phyloP scores from a whole-genome alignment of 768 basidiomycete species.

The Leccinum subgranulosum region DNA sequence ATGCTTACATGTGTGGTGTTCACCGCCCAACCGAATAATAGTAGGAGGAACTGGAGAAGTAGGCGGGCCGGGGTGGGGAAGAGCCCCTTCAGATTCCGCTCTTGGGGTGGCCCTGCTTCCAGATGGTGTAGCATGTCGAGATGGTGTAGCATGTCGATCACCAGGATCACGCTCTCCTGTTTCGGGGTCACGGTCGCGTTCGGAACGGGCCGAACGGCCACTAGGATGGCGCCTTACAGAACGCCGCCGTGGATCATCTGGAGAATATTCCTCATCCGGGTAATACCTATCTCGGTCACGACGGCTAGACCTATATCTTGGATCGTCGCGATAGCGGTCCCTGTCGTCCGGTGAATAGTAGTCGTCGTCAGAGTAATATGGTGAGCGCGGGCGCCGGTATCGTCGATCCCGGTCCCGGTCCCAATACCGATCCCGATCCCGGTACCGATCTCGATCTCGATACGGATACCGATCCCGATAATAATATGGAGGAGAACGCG shows the following conservation, averaged over 20 bases:
- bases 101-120: slow-evolving; percentile 5
- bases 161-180: slow-evolving; percentile 12
- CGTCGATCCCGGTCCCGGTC: neutral
- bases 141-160: slow-evolving; percentile 9
- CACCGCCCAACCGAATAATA: slow-evolving; percentile 28
- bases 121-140: slow-evolving; percentile 4
- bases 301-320: slow-evolving; percentile 1
- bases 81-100: slow-evolving; percentile 7
- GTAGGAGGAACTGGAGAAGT: slow-evolving; percentile 27
- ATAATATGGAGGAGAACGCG: slow-evolving; percentile 7
- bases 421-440: neutral
- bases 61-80: slow-evolving; percentile 5
- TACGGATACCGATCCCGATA: neutral
- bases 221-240: slow-evolving; percentile 10
- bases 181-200: neutral
- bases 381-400: neutral
- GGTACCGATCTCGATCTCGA: neutral
- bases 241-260: slow-evolving; percentile 10
- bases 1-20: slow-evolving; percentile 16
- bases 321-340: slow-evolving; percentile 5
- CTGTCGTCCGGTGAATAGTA: slow-evolving; percentile 14
- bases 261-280: slow-evolving; percentile 1
- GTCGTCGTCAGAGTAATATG: slow-evolving; percentile 4
- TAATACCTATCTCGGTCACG: neutral
- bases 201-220: slow-evolving; percentile 7